Base-by-base conservation (phyloP, 176 grass and related monocot genomes). In the Aegilops longissima region DNA sequence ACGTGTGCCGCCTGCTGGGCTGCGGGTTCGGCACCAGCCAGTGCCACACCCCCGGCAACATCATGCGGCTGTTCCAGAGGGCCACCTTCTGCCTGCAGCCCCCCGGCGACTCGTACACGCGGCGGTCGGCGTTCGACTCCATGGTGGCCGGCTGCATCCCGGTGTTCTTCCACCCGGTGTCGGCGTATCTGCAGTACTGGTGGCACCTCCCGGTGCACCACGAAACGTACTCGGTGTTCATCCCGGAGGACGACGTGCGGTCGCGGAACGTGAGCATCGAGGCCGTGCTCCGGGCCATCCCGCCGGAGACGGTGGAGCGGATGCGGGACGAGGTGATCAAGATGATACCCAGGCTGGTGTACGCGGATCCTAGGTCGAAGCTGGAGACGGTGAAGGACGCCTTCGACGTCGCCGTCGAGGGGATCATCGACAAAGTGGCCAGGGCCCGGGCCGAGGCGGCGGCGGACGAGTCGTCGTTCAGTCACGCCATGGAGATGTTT, bases 61-160 rank as follows among this genome's bases (percentile, higher is more conserved):
- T 90, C 84, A 90, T 92, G 90, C 56, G 90, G 23, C 75, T 83
- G 30, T 89, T 92, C 69, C 79, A 89, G 83, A 92, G 21, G 62
- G 4, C 90, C 2, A 36, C 4, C 8, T 92, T 92, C 86, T 92
- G 90, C 86, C 81, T 92, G 72, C 90, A 92, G 84, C 90, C 90
- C 11, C 79, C 86, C 3, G 90, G 90, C 9, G 86, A 90, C 44
- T 75, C 90, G 9, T 83, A 36, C 80, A 92, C 90, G 70, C 86
- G 87, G 39, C 70, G 90, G 5, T 92, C 86, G 20, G 87, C 35
- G 67, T 92, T 92, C 66, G 90, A 92, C 79, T 82, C 90, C 5
- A 90, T 92, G 78, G 79, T 90, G 12, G 87, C 87, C 45, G 90
- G 90, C 1, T 89, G 90, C 82, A 87, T 92, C 56, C 86, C 87